Conservation (phyloP, 2,329 filamentous ascomycete genomes). For the Paecilomyces sp. region DNA sequence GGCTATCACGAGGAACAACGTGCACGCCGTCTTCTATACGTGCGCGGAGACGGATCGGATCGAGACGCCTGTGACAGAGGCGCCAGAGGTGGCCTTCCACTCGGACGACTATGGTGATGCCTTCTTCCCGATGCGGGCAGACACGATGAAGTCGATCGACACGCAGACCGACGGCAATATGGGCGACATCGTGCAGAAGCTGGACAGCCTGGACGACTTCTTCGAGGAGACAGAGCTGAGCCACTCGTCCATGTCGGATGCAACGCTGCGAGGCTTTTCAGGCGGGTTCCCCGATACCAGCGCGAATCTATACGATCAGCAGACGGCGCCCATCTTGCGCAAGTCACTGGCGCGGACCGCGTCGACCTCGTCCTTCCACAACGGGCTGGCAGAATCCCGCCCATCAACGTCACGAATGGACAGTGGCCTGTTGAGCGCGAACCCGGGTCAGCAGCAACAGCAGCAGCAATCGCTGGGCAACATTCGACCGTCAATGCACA, state of each 20-base stretch:
- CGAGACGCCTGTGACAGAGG: constrained; percentile 55
- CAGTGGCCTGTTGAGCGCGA: constrained; percentile 10
- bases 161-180: constrained; percentile 55
- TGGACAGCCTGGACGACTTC: constrained; percentile 75
- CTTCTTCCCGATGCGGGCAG: constrained; percentile 74
- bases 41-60: constrained; percentile 63
- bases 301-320: constrained; percentile 83
- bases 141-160: constrained; percentile 90
- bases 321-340: constrained; percentile 82
- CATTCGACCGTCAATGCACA: constrained; percentile 62
- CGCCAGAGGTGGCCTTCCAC: constrained; percentile 87
- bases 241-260: constrained; percentile 37
- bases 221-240: constrained; percentile 62
- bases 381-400: constrained; percentile 70
- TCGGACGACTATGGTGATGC: constrained; percentile 74
- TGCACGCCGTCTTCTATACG: constrained; percentile 93
- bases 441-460: neutral
- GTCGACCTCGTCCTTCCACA: constrained; percentile 71
- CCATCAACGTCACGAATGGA: constrained; percentile 51
- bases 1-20: constrained; percentile 77
- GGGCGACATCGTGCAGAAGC: constrained; percentile 72
- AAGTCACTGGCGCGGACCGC: constrained; percentile 69
- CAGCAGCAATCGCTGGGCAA: neutral
- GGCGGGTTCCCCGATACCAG: constrained; percentile 63
- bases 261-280: constrained; percentile 43